Conservation (phyloP, 2,329 filamentous ascomycete genomes). For the Neoarthrinium moseri region DNA sequence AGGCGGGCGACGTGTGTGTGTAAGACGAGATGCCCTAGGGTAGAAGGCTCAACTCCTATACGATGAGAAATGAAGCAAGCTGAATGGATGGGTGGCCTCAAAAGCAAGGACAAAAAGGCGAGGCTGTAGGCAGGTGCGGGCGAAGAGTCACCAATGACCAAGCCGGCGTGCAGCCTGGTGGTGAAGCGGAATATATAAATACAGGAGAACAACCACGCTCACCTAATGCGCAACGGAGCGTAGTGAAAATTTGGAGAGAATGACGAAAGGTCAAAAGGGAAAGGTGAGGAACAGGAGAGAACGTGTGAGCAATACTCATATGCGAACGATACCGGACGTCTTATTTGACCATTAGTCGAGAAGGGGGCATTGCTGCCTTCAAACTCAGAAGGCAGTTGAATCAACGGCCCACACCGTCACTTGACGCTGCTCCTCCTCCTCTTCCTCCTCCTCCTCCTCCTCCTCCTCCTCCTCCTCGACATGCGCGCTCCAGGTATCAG, state of each 20-base stretch:
- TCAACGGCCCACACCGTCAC: not conserved
- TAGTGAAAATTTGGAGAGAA: not conserved
- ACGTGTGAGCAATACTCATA: slow-evolving; percentile 6
- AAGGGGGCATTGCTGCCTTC: slow-evolving; percentile 14
- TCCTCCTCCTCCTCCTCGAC: too few species aligned
- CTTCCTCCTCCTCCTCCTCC: too few species aligned
- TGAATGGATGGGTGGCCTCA: too few species aligned
- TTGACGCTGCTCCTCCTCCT: not conserved
- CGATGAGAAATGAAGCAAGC: not conserved
- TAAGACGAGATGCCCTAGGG: too few species aligned
- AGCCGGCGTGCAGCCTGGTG: not conserved
- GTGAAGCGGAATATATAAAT: slow-evolving; percentile 10
- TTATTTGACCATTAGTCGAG: slow-evolving; percentile 7
- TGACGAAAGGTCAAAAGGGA: slow-evolving; percentile 1
- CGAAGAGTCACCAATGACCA: not conserved
- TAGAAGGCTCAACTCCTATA: slow-evolving; percentile 3
- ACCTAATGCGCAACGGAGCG: slow-evolving; percentile 9
- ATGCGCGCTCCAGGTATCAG: slow-evolving; percentile 5
- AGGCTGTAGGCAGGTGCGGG: slow-evolving; percentile 9
- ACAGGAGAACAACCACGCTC: slow-evolving; percentile 3
- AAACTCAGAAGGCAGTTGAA: not conserved
- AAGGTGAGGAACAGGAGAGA: slow-evolving; percentile 3
- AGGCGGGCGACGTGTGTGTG: not conserved
- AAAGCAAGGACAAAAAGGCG: not conserved
- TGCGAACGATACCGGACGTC: slow-evolving; percentile 3